Conservation (phyloP, 2,329 filamentous ascomycete species). For the Pseudogymnoascus sp. region DNA sequence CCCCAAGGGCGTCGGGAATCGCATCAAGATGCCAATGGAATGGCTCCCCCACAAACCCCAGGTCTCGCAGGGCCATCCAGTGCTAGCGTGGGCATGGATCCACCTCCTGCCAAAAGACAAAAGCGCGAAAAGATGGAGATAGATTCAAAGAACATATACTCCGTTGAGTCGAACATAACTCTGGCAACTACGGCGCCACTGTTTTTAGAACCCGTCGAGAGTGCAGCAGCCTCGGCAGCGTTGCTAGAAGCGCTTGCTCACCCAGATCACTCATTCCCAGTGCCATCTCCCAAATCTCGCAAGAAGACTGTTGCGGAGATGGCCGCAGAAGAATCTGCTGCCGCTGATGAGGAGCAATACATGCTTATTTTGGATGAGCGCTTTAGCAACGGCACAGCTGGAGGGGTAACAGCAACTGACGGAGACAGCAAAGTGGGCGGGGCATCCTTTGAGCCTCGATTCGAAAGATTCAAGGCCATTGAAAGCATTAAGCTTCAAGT, state of each 20-base stretch:
- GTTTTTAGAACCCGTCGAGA: conserved; percentile 67
- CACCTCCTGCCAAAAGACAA: conserved; percentile 54
- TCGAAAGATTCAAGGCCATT: conserved; percentile 86
- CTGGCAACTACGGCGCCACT: conserved; percentile 66
- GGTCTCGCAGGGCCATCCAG: conserved; percentile 51
- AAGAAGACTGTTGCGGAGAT: conserved; percentile 94
- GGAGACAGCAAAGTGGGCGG: conserved; percentile 64
- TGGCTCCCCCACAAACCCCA: conserved; percentile 60
- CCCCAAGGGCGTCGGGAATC: conserved; percentile 39
- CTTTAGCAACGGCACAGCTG: conserved; percentile 53
- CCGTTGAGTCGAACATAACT: conserved; percentile 69
- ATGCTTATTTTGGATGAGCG: conserved; percentile 91
- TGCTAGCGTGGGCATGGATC: conserved; percentile 38
- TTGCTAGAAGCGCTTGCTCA: conserved; percentile 66
- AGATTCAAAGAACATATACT: conserved; percentile 62
- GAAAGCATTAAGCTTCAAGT: conserved; percentile 74
- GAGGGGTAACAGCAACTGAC: conserved; percentile 50
- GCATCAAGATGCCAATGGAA: conserved; percentile 32
- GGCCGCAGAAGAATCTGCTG: conserved; percentile 86
- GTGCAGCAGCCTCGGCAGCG: conserved; percentile 57
- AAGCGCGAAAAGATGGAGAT: conserved; percentile 69
- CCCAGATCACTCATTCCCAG: conserved; percentile 65
- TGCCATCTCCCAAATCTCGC: conserved; percentile 77
- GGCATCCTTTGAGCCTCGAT: conserved; percentile 72
- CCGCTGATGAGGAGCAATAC: conserved; percentile 80